Evolutionary conservation across 2,329 filamentous ascomycete species (phyloP).

Genomic region (Neofusicoccum parvum): DNA sequence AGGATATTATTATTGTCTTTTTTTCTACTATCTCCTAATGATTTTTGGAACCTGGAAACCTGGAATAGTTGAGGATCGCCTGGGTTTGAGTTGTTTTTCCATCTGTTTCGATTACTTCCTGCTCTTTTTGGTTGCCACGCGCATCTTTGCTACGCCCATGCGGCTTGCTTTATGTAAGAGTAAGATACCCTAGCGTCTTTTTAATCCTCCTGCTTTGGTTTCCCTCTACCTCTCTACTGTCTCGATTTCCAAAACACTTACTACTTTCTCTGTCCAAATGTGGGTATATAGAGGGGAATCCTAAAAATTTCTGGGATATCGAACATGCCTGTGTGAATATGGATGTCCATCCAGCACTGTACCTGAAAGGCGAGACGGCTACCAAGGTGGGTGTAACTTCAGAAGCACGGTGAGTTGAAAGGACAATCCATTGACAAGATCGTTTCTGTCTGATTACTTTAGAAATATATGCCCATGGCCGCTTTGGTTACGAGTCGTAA

Average conservation of each 20-base stretch:
- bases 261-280: too few species aligned
- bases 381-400: neutral
- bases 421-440: too few species aligned
- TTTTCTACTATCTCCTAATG: neutral
- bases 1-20: neutral
- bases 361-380: too few species aligned
- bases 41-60: neutral
- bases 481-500: neutral
- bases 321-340: too few species aligned
- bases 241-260: neutral
- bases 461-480: too few species aligned
- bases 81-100: neutral
- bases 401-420: too few species aligned
- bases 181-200: constrained; percentile 17
- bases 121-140: neutral
- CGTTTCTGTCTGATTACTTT: too few species aligned
- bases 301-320: too few species aligned
- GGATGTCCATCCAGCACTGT: too few species aligned
- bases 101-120: neutral
- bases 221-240: neutral
- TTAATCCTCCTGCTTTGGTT: neutral
- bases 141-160: neutral
- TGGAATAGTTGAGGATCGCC: neutral
- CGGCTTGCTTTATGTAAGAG: neutral
- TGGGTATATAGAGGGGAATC: too few species aligned